These are phyloP conservation scores for Priceomyces medius DNA, from an alignment of 805 yeast species.

Conservation along the genomic window DNA sequence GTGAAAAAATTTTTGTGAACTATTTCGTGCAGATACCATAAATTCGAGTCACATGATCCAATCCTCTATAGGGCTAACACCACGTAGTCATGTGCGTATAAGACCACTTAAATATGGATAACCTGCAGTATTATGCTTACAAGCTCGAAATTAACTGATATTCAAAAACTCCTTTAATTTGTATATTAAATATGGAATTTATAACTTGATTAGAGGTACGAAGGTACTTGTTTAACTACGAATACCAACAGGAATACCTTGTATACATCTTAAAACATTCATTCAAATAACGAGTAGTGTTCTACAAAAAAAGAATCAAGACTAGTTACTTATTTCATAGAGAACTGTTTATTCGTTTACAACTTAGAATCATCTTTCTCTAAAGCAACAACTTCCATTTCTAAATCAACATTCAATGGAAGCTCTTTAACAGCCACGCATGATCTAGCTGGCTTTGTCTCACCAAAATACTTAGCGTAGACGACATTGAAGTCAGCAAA, in stretches of 20 bases:
- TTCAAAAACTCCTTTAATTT: too few relatives aligned
- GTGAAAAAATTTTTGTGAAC: constrained; percentile 6
- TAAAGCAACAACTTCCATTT: constrained; percentile 89
- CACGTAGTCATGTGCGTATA: neutral
- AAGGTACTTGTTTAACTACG: too few relatives aligned
- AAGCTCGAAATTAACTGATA: too few relatives aligned
- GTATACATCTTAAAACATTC: too few relatives aligned
- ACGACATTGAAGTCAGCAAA: constrained; percentile 85
- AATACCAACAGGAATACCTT: too few relatives aligned
- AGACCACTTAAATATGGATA: neutral
- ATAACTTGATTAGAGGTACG: too few relatives aligned
- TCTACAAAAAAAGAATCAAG: too few relatives aligned
- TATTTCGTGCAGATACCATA: neutral
- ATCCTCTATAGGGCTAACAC: neutral
- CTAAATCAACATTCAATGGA: constrained; percentile 85
- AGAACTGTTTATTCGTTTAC: too few relatives aligned
- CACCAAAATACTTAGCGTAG: constrained; percentile 72
- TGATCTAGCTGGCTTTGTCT: constrained; percentile 93
- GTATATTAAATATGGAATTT: too few relatives aligned
- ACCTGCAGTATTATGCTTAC: too few relatives aligned
- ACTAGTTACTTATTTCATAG: too few relatives aligned
- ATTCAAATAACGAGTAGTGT: too few relatives aligned
- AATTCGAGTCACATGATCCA: neutral
- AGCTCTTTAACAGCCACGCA: constrained; percentile 93
- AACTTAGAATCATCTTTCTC: constrained; percentile 47